Percentiles rank a stretch among this genome's conserved stretches.
phyloP scores from a whole-genome alignment of 257 asterid genomes.

The Prunella vulgaris region DNA sequence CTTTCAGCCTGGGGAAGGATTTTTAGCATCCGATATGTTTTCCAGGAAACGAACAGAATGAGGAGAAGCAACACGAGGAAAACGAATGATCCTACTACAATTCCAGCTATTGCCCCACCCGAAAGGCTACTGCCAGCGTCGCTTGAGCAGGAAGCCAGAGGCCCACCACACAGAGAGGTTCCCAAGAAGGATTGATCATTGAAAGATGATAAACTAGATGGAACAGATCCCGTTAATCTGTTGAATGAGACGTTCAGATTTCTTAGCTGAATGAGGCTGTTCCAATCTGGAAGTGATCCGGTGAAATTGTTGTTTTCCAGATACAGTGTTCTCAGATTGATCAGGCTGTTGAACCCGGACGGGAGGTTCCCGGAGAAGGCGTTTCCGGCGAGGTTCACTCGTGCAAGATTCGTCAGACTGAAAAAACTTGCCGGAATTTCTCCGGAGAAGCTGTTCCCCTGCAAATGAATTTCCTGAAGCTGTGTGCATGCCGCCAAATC shows the following conservation, averaged over 20 bases:
- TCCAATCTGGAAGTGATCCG: slow-evolving; percentile 42
- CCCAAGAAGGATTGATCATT: slow-evolving; percentile 35
- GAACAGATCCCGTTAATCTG: slow-evolving; percentile 37
- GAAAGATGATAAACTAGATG: slow-evolving; percentile 26
- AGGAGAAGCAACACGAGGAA: slow-evolving; percentile 25
- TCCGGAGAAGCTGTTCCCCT: slow-evolving; percentile 52
- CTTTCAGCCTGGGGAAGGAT: background rate
- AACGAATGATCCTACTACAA: slow-evolving; percentile 36
- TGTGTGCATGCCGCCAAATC: slow-evolving; percentile 46
- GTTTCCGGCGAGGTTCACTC: slow-evolving; percentile 39
- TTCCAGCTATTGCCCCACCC: slow-evolving; percentile 56
- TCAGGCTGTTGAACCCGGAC: slow-evolving; percentile 25
- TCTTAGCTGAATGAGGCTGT: slow-evolving; percentile 16
- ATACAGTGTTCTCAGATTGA: slow-evolving; percentile 30
- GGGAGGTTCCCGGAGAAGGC: slow-evolving; percentile 39
- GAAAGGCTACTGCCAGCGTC: slow-evolving; percentile 27
- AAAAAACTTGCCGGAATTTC: slow-evolving; percentile 39
- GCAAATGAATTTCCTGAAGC: slow-evolving; percentile 33
- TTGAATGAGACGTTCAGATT: slow-evolving; percentile 57
- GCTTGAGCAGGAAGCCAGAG: slow-evolving; percentile 37
- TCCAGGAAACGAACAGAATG: slow-evolving; percentile 24
- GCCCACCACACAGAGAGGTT: slow-evolving; percentile 44
- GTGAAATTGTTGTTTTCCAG: slow-evolving; percentile 50
- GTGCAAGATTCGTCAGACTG: slow-evolving; percentile 34
- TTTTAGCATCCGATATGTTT: slow-evolving; percentile 19